Evolutionary conservation across 2,329 filamentous ascomycete genomes (phyloP), one percentile per base, ranked within the genome.

Genomic region (Cladophialophora yegresii): DNA sequence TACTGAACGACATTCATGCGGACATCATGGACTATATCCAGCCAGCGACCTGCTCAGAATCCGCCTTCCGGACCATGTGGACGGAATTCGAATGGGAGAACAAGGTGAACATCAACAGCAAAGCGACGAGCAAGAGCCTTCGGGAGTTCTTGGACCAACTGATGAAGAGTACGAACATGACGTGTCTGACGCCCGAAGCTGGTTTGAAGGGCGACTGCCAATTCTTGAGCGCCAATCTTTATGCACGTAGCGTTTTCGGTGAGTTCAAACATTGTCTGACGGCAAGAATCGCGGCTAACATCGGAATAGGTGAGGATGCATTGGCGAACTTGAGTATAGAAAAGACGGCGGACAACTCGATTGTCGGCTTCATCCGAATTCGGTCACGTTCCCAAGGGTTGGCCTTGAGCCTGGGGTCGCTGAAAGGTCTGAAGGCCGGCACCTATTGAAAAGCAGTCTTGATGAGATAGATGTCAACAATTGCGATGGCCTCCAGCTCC

Each of bases 11-110:
- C 76, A 87, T 99, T 32, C 95, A 99, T 74, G 93, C 98, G 63
- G 95, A 99, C 75, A 97, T 99, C 70, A 99, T 99, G 95, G 95
- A 99, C 80, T 99, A 99, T 81, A 99, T 99, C 73, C 93, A 98
- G 76, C 95, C 95, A 1, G 93, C 93, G 6, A 89, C 92, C 16
- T 99, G 95, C 83, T 95, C 92, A 4, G 95, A 99, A 82, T 97
- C 93, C 10, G 92, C 98, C 74, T 99, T 99, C 88, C 87, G 95
- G 65, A 96, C 92, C n/a, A 99, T 99, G 95, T 99, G 95, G 95
- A 99, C 95, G 43, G 95, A 99, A 76, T 99, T 99, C 71, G 95
- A 99, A 77, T 99, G 95, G 95, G 95, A 99, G 83, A 99, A 99
- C 82, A 99, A 99, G 85, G 93, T 99, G 78, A 99, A 99, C 81